phyloP scores from a whole-genome alignment of 768 basidiomycete species.

The Piloderma croceum region DNA sequence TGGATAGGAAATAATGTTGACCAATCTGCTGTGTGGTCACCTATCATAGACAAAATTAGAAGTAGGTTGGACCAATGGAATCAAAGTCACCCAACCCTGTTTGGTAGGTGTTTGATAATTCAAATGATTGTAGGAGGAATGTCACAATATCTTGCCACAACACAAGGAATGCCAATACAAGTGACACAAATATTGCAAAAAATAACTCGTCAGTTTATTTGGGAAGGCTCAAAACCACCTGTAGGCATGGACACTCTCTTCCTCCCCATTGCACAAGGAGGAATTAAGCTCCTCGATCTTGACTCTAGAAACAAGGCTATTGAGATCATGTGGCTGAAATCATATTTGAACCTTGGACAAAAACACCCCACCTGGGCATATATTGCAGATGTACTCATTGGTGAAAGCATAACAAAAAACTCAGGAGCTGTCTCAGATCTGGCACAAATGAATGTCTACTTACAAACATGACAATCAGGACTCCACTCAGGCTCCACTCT shows the following conservation, averaged over 20 bases:
- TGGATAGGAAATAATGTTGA: conserved; percentile 26
- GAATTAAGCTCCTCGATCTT: conserved; percentile 5
- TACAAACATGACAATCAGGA: conserved; percentile 2
- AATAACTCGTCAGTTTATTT: conserved; percentile 23
- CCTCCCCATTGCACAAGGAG: conserved; percentile 4
- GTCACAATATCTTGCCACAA: conserved; percentile 30
- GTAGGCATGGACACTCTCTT: conserved; percentile 2
- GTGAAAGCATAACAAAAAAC: neutral
- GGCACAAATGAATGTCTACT: conserved; percentile 1
- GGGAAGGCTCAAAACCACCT: conserved; percentile 10
- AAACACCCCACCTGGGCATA: conserved; percentile 3
- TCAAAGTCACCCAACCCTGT: conserved; percentile 22
- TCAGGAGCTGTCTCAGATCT: neutral
- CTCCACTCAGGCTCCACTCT: conserved; percentile 12
- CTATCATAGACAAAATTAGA: conserved; percentile 22
- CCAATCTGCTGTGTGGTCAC: conserved; percentile 19
- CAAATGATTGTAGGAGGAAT: conserved; percentile 25
- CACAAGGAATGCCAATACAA: conserved; percentile 31
- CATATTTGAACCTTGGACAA: conserved; percentile 5
- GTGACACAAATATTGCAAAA: conserved; percentile 18
- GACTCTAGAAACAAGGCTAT: conserved; percentile 11
- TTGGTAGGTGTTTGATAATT: conserved; percentile 20
- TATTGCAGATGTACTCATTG: conserved; percentile 1
- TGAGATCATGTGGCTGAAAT: conserved; percentile 9
- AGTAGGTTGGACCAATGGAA: conserved; percentile 17